Conservation (phyloP, 2,329 filamentous ascomycete genomes). For the Microcera coccophila region DNA sequence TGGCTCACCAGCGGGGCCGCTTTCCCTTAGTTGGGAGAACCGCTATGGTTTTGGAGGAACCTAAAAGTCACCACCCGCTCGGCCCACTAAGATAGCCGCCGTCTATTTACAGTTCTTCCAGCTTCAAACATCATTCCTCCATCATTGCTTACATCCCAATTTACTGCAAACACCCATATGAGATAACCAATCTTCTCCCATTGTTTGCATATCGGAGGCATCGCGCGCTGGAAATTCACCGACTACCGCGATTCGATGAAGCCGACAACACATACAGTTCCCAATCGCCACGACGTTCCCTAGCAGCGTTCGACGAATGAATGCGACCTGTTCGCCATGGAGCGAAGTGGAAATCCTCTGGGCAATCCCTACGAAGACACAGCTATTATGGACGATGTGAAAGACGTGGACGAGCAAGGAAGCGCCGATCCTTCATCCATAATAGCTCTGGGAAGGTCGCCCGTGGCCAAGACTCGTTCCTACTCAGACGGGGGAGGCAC, state of each 20-base stretch:
- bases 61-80: not conserved
- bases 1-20: too few relatives aligned
- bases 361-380: constrained; percentile 28
- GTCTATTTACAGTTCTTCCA: not conserved
- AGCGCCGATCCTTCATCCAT: constrained; percentile 8
- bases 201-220: not conserved
- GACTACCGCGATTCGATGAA: constrained; percentile 16
- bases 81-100: not conserved
- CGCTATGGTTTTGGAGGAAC: not conserved
- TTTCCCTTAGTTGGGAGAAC: not conserved
- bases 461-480: constrained; percentile 55
- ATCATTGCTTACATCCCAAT: not conserved
- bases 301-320: constrained; percentile 1
- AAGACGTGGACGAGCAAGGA: constrained; percentile 14
- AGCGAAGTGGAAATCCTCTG: constrained; percentile 15
- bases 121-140: not conserved
- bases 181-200: not conserved
- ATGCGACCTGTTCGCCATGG: constrained; percentile 11
- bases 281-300: constrained; percentile 2
- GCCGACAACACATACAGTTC: constrained; percentile 7
- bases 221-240: constrained; percentile 16
- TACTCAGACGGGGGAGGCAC: constrained; percentile 61
- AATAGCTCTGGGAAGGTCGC: constrained; percentile 31
- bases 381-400: constrained; percentile 32
- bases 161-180: not conserved